These are phyloP conservation scores for Casuarina cunninghamiana DNA, from an alignment of 306 rosid species.

Conservation along the genomic window DNA sequence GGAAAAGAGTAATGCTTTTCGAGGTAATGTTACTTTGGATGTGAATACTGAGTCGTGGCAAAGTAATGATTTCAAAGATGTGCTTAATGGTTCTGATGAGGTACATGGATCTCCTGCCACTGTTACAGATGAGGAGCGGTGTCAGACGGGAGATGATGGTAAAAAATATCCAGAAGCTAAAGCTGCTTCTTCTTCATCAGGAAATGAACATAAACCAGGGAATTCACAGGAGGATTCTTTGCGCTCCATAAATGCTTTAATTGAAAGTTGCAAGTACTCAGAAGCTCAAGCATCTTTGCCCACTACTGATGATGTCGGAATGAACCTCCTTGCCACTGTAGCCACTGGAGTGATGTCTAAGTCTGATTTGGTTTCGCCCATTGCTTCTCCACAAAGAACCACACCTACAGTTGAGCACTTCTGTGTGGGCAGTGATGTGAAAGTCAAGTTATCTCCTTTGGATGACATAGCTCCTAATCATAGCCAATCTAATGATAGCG, in stretches of 20 bases:
- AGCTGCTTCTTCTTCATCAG: conserved; percentile 45
- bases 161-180: conserved; percentile 48
- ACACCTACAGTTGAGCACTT: conserved; percentile 45
- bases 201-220: conserved; percentile 51
- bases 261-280: conserved; percentile 81
- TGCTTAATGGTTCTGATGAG: conserved; percentile 48
- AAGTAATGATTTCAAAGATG: conserved; percentile 49
- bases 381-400: conserved; percentile 54
- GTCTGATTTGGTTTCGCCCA: conserved; percentile 60
- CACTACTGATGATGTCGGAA: conserved; percentile 69
- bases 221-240: conserved; percentile 63
- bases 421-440: conserved; percentile 40
- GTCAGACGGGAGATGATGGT: conserved; percentile 43
- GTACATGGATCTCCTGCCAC: conserved; percentile 48
- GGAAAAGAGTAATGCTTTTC: conserved; percentile 51
- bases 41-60: conserved; percentile 50
- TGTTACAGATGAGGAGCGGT: conserved; percentile 41
- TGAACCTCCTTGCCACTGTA: conserved; percentile 84
- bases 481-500: conserved; percentile 28
- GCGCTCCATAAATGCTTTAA: conserved; percentile 74
- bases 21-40: conserved; percentile 37
- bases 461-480: conserved; percentile 36
- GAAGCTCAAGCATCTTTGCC: conserved; percentile 58
- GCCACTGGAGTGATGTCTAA: conserved; percentile 82
- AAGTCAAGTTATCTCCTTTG: conserved; percentile 44